Conservation (phyloP, 768 basidiomycete genomes). For the Bullera alba region DNA sequence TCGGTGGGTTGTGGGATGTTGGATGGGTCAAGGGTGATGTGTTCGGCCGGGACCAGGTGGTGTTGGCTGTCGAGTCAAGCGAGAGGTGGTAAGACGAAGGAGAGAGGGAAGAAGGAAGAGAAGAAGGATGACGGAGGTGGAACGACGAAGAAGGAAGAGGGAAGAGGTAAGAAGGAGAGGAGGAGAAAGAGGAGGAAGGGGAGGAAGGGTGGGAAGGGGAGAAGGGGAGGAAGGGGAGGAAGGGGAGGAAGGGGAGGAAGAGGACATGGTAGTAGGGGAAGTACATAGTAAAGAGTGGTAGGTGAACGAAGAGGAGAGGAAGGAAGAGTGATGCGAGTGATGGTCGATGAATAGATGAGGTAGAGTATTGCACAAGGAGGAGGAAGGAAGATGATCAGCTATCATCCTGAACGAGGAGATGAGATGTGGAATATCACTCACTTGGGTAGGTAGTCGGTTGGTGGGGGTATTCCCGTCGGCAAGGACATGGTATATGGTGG, state of each 20-base stretch:
- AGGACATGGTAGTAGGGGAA: not conserved
- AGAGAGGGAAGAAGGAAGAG: not conserved
- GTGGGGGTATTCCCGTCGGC: too few species aligned
- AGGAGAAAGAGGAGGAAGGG: not conserved
- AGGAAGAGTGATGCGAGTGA: not conserved
- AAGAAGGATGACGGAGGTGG: not conserved
- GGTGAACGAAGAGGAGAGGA: not conserved
- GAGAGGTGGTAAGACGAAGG: not conserved
- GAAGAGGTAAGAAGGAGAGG: not conserved
- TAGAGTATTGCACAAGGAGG: not conserved
- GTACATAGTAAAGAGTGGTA: too few species aligned
- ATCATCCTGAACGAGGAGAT: too few species aligned
- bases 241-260: not conserved
- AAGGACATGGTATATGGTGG: too few species aligned
- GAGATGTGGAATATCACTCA: too few species aligned
- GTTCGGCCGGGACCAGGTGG: not conserved
- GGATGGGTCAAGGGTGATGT: not conserved
- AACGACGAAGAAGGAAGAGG: not conserved
- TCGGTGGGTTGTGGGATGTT: not conserved
- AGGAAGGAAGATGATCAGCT: not conserved
- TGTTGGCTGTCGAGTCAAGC: not conserved
- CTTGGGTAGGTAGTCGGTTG: not conserved
- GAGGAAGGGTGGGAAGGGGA: not conserved
- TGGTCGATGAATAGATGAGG: not conserved
- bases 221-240: not conserved